Evolutionary conservation across 768 basidiomycete genomes (phyloP), one percentile per base, ranked within the genome.

Genomic region (Tricholomella constricta): DNA sequence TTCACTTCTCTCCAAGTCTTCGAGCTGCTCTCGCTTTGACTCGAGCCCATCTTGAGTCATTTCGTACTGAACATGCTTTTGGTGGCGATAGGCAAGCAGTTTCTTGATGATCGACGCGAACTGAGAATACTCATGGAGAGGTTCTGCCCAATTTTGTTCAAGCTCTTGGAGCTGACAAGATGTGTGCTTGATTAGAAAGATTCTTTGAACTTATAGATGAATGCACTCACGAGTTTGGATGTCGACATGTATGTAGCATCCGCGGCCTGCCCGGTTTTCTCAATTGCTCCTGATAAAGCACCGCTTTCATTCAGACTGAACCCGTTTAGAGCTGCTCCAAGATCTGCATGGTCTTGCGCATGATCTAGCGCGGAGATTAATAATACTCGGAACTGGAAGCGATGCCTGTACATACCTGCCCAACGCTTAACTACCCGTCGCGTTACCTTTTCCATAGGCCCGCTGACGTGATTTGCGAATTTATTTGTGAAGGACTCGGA

Each of bases 11-110:
- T 98, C 97, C 19, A 97, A 78, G 40, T 95, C 91, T 48, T 88
- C 92, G 48, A 99, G 74, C 60, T 85, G 79, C 62, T 91, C 91
- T 51, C 86, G 85, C 70, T 93, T 96, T 12, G 76, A 74, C 59
- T 94, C 94, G 11, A 99, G 76, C 22, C 79, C 78, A 66, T 98
- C 95, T 69, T 96, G 91, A 3, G 97, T 96, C 82, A 97, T 90
- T 72, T 99, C 97, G 64, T 88, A 95, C 68, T 99, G 97, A 7
- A 94, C 89, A 57, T 99, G 94, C 72, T 98, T 98, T 72, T 95
- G 94, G 67, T 98, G 96, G 37, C 97, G 90, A 72, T 95, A 99
- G 0, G 85, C 85, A 42, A 99, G 84, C 29, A 98, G 75, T 64
- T 90, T 90, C 79, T 93, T 95, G 74, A 99, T 98, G 65, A 98